These are phyloP conservation scores for Breviolum minutum DNA, from an alignment of 73 alveolate genomes.

Conservation along the genomic window DNA sequence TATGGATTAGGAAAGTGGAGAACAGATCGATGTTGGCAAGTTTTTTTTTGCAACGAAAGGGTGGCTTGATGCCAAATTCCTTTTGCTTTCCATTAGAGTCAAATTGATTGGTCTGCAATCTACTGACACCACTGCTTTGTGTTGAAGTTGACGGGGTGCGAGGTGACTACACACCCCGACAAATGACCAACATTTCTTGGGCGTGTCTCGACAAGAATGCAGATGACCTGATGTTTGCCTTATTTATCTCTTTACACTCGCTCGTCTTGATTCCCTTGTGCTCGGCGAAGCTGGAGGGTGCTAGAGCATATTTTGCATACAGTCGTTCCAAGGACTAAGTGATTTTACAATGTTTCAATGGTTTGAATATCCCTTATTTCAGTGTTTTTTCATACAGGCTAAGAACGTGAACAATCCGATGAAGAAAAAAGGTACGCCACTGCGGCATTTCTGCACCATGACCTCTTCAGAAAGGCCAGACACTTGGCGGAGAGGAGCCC, in stretches of 20 bases:
- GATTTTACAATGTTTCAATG: too few relatives aligned
- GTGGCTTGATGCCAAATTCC: too few relatives aligned
- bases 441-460: constrained; percentile 23
- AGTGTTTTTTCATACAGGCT: too few relatives aligned
- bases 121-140: too few relatives aligned
- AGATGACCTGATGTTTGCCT: not conserved
- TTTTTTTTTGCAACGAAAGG: too few relatives aligned
- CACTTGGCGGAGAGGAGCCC: constrained; percentile 10
- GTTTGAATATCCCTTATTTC: too few relatives aligned
- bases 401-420: too few relatives aligned
- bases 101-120: too few relatives aligned
- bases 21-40: not conserved
- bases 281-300: not conserved
- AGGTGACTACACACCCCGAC: constrained; percentile 56
- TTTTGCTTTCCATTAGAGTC: too few relatives aligned
- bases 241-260: too few relatives aligned
- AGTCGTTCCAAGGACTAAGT: not conserved
- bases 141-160: not conserved
- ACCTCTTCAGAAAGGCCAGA: not conserved
- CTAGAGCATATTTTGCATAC: not conserved
- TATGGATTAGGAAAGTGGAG: not conserved
- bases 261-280: too few relatives aligned
- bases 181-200: constrained; percentile 77
- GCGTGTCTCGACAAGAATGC: constrained; percentile 9
- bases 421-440: constrained; percentile 42